Base-by-base conservation (phyloP, 257 asterid genomes). In the Mitragyna speciosa region DNA sequence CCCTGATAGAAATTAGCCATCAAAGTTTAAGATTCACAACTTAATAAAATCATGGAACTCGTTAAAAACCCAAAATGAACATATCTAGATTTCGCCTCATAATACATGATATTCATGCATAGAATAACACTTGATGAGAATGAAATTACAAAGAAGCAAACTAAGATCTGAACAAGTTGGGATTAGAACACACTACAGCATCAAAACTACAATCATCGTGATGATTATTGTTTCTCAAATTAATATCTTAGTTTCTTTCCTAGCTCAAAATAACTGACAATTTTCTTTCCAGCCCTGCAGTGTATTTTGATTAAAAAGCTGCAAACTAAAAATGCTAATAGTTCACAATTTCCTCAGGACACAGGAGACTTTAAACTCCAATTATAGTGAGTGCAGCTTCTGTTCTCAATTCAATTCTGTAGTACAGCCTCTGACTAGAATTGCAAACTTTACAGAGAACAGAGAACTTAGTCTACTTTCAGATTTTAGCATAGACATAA, bases 1-100 rank as follows among this genome's bases (percentile, higher is more conserved):
- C 97, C 98, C 98, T 93, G 87, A 11, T 56, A 71, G 48, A 30
- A 76, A 78, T 78, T 79, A 80, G 82, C 77, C 72, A 49, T 24
- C 45, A 70, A 77, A 39, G 19, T 68, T 66, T 31, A 59, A 82
- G 72, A 61, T 16, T 67, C 61, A 70, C 36, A 70, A 2, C 11
- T 45, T 24, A 45, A n/a, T 70, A 8, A 24, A 30, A 41, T 6
- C 2, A 56, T 39, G 70, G 39, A 24, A 24, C 47, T 6, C 78
- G 2, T 12, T n/a, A n/a, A n/a, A n/a, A n/a, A 6, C 47, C 19
- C 33, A 56, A 12, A 36, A 75, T 33, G 54, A 36, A 56, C 36
- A 36, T 22, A 20, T 70, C 17, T 15, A 2, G 10, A 4, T 73
- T 24, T 4, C 54, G 6, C 22, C 43, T 43, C 9, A 26, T 20